Conservation (phyloP, 768 basidiomycete genomes). For the Leccinum sublutescens region DNA sequence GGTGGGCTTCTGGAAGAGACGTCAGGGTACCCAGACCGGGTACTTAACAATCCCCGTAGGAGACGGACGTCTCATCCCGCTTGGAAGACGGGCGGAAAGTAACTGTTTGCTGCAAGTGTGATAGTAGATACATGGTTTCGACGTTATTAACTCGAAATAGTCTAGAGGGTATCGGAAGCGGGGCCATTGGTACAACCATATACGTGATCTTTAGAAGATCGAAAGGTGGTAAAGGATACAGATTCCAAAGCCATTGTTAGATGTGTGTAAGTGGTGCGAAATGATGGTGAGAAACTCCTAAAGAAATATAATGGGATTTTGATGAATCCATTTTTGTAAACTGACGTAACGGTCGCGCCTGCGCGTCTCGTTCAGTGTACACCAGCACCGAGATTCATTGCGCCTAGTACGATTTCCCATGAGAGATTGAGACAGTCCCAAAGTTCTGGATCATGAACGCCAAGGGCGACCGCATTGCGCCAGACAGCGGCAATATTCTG, state of each 20-base stretch:
- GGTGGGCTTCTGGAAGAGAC: neutral
- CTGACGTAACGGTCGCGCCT: slow-evolving; percentile 18
- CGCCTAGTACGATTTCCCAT: slow-evolving; percentile 66
- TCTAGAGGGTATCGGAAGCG: slow-evolving; percentile 30
- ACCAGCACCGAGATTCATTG: slow-evolving; percentile 52
- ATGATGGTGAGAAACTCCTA: slow-evolving; percentile 27
- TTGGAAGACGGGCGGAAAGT: neutral
- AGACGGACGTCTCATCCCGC: no score
- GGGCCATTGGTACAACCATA: slow-evolving; percentile 24
- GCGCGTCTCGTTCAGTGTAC: slow-evolving; percentile 27
- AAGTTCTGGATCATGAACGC: slow-evolving; percentile 59
- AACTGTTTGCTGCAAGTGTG: slow-evolving; percentile 12
- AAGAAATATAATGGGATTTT: slow-evolving; percentile 13
- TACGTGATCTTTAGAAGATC: slow-evolving; percentile 15
- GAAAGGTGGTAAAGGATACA: slow-evolving; percentile 29
- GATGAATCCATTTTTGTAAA: slow-evolving; percentile 20
- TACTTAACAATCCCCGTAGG: slow-evolving; percentile 7
- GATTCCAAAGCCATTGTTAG: slow-evolving; percentile 19
- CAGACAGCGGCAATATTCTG: slow-evolving; percentile 62
- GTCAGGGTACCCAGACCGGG: neutral
- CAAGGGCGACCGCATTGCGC: slow-evolving; percentile 70
- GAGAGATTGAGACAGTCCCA: slow-evolving; percentile 67
- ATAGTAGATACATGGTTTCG: slow-evolving; percentile 31
- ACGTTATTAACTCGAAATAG: slow-evolving; percentile 29
- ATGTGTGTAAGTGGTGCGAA: slow-evolving; percentile 19